Evolutionary conservation across 306 rosid species (phyloP), one percentile per base, ranked within the genome.

Genomic region (Rosa rugosa): DNA sequence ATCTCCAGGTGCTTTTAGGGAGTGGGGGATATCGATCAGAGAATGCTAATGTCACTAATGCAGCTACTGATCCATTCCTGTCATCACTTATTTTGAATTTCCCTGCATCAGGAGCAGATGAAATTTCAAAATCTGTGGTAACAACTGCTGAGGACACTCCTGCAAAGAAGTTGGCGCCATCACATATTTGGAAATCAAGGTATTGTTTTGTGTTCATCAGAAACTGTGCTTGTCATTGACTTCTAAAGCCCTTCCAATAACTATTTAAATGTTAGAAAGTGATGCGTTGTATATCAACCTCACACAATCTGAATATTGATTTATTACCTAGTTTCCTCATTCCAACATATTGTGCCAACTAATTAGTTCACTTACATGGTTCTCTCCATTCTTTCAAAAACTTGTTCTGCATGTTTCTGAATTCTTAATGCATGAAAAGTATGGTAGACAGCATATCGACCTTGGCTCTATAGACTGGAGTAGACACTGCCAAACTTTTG

Each of bases 111-210:
- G 99, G 92, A 85, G 89, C 89, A 4, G 98, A 91, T 85, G 99
- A 96, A 75, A 91, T 91, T 76, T 91, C 99, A 65, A 93, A 91
- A 82, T 93, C 99, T 79, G 90, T 90, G 79, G 89, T 88, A 31
- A 81, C 90, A 65, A 76, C 73, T 79, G 77, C 87, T 50, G 97
- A 90, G 81, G 97, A 91, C 60, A 74, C 85, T 60, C 85, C 85
- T 45, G 42, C 90, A 53, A 88, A 89, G 83, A 88, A 75, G 75
- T 46, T 41, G 0, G 74, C 86, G 22, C 91, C 93, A 13, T 41
- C 84, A 0, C 98, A 88, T 75, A 91, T 90, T 18, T 93, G 98
- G 99, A 91, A 93, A 87, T 87, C 97, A 85, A 96, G 99, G 99
- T 95, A 81, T 31, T 50, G 78, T 75, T 83, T 82, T 3, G 36